Evolutionary conservation across 192 early-diverging fungal genomes (phyloP).

Genomic region (Mortierella alpina): DNA sequence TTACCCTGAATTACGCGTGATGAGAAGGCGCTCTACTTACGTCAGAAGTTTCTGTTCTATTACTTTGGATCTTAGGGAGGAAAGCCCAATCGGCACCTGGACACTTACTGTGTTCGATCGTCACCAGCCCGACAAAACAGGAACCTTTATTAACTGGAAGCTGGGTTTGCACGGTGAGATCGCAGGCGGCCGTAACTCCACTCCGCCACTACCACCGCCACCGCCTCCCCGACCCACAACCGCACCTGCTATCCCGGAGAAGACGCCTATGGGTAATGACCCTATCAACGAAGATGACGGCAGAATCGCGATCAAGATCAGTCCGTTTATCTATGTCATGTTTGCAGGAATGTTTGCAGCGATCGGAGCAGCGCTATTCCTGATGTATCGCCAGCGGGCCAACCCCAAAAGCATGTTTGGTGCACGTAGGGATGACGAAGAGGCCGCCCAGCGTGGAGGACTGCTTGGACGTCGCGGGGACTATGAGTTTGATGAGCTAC

Average conservation of each 20-base stretch:
- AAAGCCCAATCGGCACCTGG: conserved; percentile 85
- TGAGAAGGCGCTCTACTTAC: no score
- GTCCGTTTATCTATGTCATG: conserved; percentile 49
- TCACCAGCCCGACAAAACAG: conserved; percentile 57
- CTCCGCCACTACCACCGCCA: conserved; percentile 13
- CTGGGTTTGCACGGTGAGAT: conserved; percentile 53
- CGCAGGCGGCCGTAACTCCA: conserved; percentile 10
- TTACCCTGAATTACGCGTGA: no score
- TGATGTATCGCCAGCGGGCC: conserved; percentile 49
- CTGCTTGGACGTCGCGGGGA: conserved; percentile 46
- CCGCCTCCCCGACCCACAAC: conserved; percentile 30
- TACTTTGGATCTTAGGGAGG: conserved; percentile 59
- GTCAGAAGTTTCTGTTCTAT: no score
- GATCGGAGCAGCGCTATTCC: conserved; percentile 40
- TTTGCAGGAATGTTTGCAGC: conserved; percentile 55
- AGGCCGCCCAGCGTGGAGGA: conserved; percentile 43
- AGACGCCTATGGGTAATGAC: conserved; percentile 11
- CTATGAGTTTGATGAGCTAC: conserved; percentile 50
- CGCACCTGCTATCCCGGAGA: conserved; percentile 12
- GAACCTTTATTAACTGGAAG: conserved; percentile 74
- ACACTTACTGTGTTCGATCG: conserved; percentile 74
- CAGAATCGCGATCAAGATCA: conserved; percentile 11
- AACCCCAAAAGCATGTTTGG: conserved; percentile 41
- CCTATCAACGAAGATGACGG: conserved; percentile 6
- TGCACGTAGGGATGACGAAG: conserved; percentile 30